Percentiles rank a stretch among this genome's conserved stretches.
Evolutionary conservation across 2,329 filamentous ascomycete species (phyloP).

Genomic region (Aspergillus pseudoviridinutans): DNA sequence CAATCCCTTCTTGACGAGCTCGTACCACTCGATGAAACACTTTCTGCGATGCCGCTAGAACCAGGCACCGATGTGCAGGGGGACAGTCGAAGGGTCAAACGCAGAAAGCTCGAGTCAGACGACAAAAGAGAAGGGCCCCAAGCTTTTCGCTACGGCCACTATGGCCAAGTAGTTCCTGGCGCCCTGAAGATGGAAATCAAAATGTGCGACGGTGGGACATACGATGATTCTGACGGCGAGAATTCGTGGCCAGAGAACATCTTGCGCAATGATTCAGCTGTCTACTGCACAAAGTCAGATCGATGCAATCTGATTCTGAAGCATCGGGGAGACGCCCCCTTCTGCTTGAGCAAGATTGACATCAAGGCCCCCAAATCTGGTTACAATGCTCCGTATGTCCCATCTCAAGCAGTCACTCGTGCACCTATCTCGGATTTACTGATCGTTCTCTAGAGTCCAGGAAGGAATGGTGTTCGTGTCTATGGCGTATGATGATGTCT

Average conservation of each 20-base stretch:
- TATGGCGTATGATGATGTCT: slow-evolving; percentile 75
- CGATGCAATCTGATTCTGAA: slow-evolving; percentile 81
- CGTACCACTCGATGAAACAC: slow-evolving; percentile 22
- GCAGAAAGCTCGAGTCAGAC: slow-evolving; percentile 67
- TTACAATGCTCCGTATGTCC: slow-evolving; percentile 79
- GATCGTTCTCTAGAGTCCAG: slow-evolving; percentile 60
- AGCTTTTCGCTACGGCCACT: slow-evolving; percentile 75
- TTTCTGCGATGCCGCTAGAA: slow-evolving; percentile 25
- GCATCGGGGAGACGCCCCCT: slow-evolving; percentile 75
- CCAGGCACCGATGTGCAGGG: slow-evolving; percentile 20
- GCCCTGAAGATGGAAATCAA: slow-evolving; percentile 80
- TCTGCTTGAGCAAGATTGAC: slow-evolving; percentile 77
- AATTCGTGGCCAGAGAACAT: slow-evolving; percentile 74
- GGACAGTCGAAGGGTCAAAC: slow-evolving; percentile 55
- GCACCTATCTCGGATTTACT: slow-evolving; percentile 20
- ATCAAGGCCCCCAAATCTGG: slow-evolving; percentile 79
- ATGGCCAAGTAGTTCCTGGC: slow-evolving; percentile 81
- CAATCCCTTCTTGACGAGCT: slow-evolving; percentile 23
- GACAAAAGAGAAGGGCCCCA: slow-evolving; percentile 44
- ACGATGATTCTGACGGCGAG: slow-evolving; percentile 48
- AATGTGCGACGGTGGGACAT: slow-evolving; percentile 79
- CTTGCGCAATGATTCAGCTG: slow-evolving; percentile 72
- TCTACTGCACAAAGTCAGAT: slow-evolving; percentile 87
- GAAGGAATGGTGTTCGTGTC: slow-evolving; percentile 90
- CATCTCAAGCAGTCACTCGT: background rate